A percentile compares a stretch with the other conserved stretches of the same genome.
These are phyloP conservation scores for Rhodotorula sp. DNA, from an alignment of 1,284 basidiomycete species.

Conservation along the genomic window DNA sequence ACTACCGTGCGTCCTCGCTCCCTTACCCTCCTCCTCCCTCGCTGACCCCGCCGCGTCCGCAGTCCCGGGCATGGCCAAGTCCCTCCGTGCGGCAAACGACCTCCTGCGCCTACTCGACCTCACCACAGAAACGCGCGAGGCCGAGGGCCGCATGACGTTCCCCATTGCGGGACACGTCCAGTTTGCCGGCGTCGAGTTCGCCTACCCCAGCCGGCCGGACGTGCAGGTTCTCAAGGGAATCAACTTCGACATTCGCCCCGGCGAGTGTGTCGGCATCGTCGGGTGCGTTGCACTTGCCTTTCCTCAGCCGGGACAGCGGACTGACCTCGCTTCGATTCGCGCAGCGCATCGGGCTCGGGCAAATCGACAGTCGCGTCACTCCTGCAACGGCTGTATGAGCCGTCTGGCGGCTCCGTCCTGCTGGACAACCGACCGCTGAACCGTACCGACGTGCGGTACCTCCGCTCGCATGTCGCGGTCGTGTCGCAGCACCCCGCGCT, in stretches of 20 bases:
- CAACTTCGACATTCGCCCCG: conserved; percentile 68
- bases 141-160: conserved; percentile 66
- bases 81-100: conserved; percentile 66
- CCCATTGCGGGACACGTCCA: conserved; percentile 62
- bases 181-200: conserved; percentile 78
- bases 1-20: conserved; percentile 67
- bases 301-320: background rate
- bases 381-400: conserved; percentile 83
- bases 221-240: conserved; percentile 77
- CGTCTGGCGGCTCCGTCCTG: conserved; percentile 63
- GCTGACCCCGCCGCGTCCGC: background rate
- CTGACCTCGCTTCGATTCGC: background rate
- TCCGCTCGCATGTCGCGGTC: conserved; percentile 79
- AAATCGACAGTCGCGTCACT: conserved; percentile 84
- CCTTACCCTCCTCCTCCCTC: background rate
- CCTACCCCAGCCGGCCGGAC: conserved; percentile 80
- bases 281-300: conserved; percentile 49
- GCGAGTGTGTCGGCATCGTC: conserved; percentile 84
- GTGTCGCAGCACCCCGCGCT: conserved; percentile 82
- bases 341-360: conserved; percentile 75
- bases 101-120: conserved; percentile 70
- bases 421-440: conserved; percentile 61
- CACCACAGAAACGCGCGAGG: conserved; percentile 63
- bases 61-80: conserved; percentile 41
- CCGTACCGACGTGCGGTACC: conserved; percentile 65